A percentile compares a stretch with the other conserved stretches of the same genome.
Evolutionary conservation across 305 asterid genomes (phyloP).

Genomic region (Andrographis paniculata): DNA sequence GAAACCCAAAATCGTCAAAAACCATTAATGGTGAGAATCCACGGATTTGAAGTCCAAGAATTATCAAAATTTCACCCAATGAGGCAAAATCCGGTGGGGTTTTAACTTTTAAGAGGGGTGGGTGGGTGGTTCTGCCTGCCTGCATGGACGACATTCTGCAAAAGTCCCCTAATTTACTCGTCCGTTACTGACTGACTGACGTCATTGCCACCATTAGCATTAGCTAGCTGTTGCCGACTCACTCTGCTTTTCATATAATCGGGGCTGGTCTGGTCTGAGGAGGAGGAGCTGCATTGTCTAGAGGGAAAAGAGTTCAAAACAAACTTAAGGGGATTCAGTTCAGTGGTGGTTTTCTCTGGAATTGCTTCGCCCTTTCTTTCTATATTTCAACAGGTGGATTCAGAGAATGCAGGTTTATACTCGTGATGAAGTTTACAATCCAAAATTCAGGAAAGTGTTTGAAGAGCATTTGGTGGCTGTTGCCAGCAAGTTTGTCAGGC

Average conservation of each 20-base stretch:
- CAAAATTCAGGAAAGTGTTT: conserved; percentile 9
- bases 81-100: conserved; percentile 22
- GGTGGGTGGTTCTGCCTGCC: too few species aligned
- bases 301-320: too few species aligned
- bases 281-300: too few species aligned
- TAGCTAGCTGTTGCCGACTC: too few species aligned
- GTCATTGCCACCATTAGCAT: conserved; percentile 16
- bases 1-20: background rate
- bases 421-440: conserved; percentile 14
- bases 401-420: conserved; percentile 20
- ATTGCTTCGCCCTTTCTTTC: too few species aligned
- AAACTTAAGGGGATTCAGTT: too few species aligned
- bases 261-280: too few species aligned
- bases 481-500: conserved; percentile 24
- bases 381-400: conserved; percentile 3
- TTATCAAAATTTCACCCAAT: conserved; percentile 12
- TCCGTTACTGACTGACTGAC: conserved; percentile 9
- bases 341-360: too few species aligned
- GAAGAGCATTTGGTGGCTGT: conserved; percentile 20
- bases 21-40: conserved; percentile 5
- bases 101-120: conserved; percentile 16
- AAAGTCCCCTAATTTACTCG: conserved; percentile 17
- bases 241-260: too few species aligned
- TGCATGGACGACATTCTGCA: conserved; percentile 23
- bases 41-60: conserved; percentile 22